These are phyloP conservation scores for Kondoa malvinella DNA, from an alignment of 768 basidiomycete species.

Conservation along the genomic window DNA sequence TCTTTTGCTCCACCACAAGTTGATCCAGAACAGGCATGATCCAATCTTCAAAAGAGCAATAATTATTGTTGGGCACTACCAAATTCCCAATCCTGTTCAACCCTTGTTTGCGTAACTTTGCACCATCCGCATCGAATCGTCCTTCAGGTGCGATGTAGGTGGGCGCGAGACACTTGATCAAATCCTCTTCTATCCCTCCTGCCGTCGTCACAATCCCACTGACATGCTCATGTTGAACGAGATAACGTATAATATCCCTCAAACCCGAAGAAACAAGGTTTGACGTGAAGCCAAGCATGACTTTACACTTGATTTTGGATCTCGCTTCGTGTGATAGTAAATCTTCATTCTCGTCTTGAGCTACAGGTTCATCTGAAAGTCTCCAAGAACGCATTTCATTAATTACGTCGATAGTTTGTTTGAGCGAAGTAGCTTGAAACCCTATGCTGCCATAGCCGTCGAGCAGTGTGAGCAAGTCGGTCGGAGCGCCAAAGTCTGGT, in stretches of 20 bases:
- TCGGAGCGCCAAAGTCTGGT: conserved; percentile 60
- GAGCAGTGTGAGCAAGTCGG: conserved; percentile 54
- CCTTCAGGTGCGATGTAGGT: conserved; percentile 68
- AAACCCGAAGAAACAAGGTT: conserved; percentile 96
- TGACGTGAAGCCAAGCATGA: conserved; percentile 96
- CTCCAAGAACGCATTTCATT: conserved; percentile 89
- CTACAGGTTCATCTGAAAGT: conserved; percentile 58
- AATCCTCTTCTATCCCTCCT: conserved; percentile 95
- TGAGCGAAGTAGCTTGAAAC: conserved; percentile 90
- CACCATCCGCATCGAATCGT: conserved; percentile 70
- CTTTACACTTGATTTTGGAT: conserved; percentile 55
- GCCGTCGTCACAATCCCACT: conserved; percentile 87
- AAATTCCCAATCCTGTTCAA: conserved; percentile 96
- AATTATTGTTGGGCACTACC: conserved; percentile 91
- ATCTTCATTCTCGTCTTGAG: conserved; percentile 53
- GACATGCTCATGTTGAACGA: conserved; percentile 84
- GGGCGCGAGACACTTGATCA: conserved; percentile 95
- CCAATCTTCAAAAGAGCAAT: conserved; percentile 99
- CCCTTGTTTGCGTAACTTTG: conserved; percentile 66
- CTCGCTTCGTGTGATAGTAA: conserved; percentile 45
- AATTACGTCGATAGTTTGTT: conserved; percentile 71
- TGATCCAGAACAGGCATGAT: conserved; percentile 77
- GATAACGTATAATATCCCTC: conserved; percentile 74
- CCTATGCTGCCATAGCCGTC: conserved; percentile 74
- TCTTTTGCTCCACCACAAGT: conserved; percentile 75